Evolutionary conservation across 2,329 filamentous ascomycete genomes (phyloP).

Genomic region (Xenosphaeropsis pyriputrescens): DNA sequence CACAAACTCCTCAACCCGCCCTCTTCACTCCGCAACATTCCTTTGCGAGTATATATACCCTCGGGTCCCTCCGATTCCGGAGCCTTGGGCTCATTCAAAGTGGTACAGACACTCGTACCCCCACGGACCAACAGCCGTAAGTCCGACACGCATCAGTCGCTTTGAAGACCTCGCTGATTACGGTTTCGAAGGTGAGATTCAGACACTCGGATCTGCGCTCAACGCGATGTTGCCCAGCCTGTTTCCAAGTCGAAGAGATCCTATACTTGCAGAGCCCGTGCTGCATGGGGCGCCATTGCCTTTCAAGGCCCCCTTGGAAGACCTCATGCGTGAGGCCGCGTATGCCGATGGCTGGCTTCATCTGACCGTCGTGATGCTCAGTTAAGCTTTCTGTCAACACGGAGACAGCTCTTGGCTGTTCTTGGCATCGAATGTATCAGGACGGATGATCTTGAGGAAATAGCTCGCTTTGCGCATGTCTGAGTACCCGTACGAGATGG

Average conservation of each 20-base stretch:
- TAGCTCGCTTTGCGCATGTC: too few relatives aligned
- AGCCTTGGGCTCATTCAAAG: slow-evolving; percentile 42
- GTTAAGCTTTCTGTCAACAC: neutral
- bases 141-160: slow-evolving; percentile 5
- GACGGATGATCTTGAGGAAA: too few relatives aligned
- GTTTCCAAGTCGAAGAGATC: slow-evolving; percentile 76
- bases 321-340: slow-evolving; percentile 66
- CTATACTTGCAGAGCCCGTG: slow-evolving; percentile 70
- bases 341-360: slow-evolving; percentile 92
- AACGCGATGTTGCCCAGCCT: slow-evolving; percentile 62
- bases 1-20: slow-evolving; percentile 63
- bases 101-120: slow-evolving; percentile 63
- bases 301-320: slow-evolving; percentile 65
- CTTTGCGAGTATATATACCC: slow-evolving; percentile 75
- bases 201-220: slow-evolving; percentile 65
- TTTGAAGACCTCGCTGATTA: slow-evolving; percentile 4
- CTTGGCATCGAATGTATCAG: too few relatives aligned
- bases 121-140: slow-evolving; percentile 23
- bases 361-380: slow-evolving; percentile 61
- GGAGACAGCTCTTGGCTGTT: too few relatives aligned
- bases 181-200: slow-evolving; percentile 28
- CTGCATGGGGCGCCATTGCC: slow-evolving; percentile 78
- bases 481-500: too few relatives aligned
- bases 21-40: slow-evolving; percentile 66
- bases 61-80: slow-evolving; percentile 24